phyloP scores from a whole-genome alignment of 768 basidiomycete genomes.

The Calocera viscosa region DNA sequence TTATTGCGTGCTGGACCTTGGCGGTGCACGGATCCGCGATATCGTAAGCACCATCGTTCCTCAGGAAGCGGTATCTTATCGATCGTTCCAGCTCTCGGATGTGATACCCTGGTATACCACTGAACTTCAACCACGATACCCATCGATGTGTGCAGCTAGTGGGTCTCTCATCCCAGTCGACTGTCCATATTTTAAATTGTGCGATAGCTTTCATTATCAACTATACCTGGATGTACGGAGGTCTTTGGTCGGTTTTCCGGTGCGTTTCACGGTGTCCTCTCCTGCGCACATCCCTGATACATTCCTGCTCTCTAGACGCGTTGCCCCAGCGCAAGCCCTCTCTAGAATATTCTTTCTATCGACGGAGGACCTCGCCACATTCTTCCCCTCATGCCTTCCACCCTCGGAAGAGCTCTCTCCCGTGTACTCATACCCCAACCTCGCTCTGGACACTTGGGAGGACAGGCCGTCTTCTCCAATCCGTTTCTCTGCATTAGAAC shows the following conservation, averaged over 20 bases:
- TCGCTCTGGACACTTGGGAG: not conserved
- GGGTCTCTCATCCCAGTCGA: not conserved
- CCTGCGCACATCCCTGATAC: not conserved
- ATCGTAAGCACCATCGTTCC: not conserved
- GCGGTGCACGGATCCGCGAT: not conserved
- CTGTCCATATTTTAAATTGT: not conserved
- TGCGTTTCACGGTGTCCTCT: not conserved
- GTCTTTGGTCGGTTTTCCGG: slow-evolving; percentile 3
- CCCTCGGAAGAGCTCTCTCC: not conserved
- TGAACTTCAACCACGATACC: slow-evolving; percentile 1
- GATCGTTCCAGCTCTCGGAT: not conserved
- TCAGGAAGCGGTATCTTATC: not conserved
- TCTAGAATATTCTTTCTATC: not conserved
- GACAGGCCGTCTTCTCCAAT: not conserved
- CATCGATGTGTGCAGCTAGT: slow-evolving; percentile 5
- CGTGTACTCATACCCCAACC: slow-evolving; percentile 2
- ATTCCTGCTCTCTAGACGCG: not conserved
- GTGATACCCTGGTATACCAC: not conserved
- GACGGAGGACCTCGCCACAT: not conserved
- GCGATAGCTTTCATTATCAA: not conserved
- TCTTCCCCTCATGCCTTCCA: not conserved
- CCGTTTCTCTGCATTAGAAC: not conserved
- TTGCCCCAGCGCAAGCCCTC: not conserved
- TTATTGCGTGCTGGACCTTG: not conserved
- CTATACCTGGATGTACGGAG: slow-evolving; percentile 7